These are phyloP conservation scores for Penicillium fuscoglaucum DNA, from an alignment of 2,329 filamentous ascomycete species.

Conservation along the genomic window DNA sequence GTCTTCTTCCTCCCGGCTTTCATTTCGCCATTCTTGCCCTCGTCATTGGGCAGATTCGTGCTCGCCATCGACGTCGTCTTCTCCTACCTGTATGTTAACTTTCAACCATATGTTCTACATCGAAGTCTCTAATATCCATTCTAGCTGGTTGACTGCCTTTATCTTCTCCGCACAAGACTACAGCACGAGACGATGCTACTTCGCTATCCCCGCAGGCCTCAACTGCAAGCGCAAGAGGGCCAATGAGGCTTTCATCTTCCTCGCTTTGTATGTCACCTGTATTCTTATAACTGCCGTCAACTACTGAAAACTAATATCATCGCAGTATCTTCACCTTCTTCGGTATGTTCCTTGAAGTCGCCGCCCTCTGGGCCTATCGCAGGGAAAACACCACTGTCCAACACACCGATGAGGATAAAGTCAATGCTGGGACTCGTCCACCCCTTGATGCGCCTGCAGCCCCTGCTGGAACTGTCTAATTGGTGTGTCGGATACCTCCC, in stretches of 20 bases:
- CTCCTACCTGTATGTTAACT: constrained; percentile 45
- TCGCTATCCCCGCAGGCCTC: constrained; percentile 34
- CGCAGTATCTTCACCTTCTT: constrained; percentile 45
- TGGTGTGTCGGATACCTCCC: not conserved
- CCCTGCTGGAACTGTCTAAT: constrained; percentile 18
- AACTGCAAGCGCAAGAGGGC: constrained; percentile 42
- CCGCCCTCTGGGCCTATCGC: constrained; percentile 37
- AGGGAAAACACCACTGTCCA: constrained; percentile 20
- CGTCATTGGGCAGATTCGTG: constrained; percentile 38
- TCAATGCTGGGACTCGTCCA: constrained; percentile 15
- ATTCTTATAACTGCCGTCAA: too few species aligned
- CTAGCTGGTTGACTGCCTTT: constrained; percentile 50
- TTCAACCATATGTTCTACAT: not conserved
- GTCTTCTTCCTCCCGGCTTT: constrained; percentile 47
- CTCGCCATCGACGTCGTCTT: constrained; percentile 47
- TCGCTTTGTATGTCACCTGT: constrained; percentile 43
- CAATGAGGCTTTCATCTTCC: constrained; percentile 48
- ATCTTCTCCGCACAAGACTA: constrained; percentile 52
- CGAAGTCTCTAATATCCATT: constrained; percentile 1
- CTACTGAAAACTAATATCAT: not conserved
- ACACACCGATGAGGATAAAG: constrained; percentile 27
- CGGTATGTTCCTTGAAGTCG: constrained; percentile 41
- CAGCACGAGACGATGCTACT: constrained; percentile 32
- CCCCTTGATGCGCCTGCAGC: constrained; percentile 22
- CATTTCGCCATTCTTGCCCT: constrained; percentile 43